Evolutionary conservation across 2,329 filamentous ascomycete genomes (phyloP), one percentile per base, ranked within the genome.

Genomic region (Amylocarpus encephaloides): DNA sequence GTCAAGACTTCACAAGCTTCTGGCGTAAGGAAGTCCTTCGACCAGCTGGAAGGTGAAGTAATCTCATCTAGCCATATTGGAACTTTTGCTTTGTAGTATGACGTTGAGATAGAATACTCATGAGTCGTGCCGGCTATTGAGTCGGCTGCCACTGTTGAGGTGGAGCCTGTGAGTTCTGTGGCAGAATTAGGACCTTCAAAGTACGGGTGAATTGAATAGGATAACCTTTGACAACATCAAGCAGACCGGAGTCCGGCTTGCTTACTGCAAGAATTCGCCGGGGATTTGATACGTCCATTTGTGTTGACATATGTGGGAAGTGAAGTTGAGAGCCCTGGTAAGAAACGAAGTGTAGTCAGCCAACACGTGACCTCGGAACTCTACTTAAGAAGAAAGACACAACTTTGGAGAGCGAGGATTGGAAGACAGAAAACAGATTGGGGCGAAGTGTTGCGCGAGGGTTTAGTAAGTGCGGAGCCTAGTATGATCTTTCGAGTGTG

Each of bases 51-150:
- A 1, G 63, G 56, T 10, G 52, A 46, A 5, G 70, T 60, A 51
- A 83, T 71, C 41, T 83, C 71, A 61, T 86, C 83, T n/a, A 86
- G 71, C 83, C 83, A 86, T 57, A 86, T 71, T 39, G 82, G 80
- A 3, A 86, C 70, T 0, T 71, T 71, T 47, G 79, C 74, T 19
- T 67, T 73, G 69, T 85, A 86, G 70, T 86, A 86, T 12, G 70
- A 60, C 16, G 80, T 86, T 53, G 72, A 71, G 48, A 86, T 67
- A 7, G 67, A 52, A 30, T 82, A 72, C 39, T 68, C 64, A 59
- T 85, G 82, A 13, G 81, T 80, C 32, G 73, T 75, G 22, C 83
- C 82, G 1, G 82, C 81, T 66, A 66, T 39, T 68, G 51, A 45
- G 16, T 54, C 43, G 36, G 60, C 29, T 67, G 67, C 29, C 69